phyloP scores from a whole-genome alignment of 352 stramenopile genomes.

The Pythium aquatile region DNA sequence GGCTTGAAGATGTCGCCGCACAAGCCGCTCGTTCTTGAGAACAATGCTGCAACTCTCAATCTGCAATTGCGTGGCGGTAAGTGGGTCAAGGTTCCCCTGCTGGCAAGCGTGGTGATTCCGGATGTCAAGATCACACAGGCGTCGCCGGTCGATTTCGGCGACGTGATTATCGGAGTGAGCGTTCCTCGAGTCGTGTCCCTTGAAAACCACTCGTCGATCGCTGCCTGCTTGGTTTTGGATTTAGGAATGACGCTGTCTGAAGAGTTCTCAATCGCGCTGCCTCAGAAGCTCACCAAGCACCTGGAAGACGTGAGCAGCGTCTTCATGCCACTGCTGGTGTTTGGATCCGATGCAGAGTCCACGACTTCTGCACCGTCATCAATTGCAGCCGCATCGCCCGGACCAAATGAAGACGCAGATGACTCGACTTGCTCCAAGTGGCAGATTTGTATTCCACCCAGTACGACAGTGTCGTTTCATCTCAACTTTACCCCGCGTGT shows the following conservation, averaged over 20 bases:
- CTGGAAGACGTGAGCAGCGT: slow-evolving; percentile 81
- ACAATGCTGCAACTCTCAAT: slow-evolving; percentile 31
- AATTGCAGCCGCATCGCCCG: background rate
- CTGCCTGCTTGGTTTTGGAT: slow-evolving; percentile 77
- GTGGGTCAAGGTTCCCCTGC: slow-evolving; percentile 61
- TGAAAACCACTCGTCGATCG: slow-evolving; percentile 79
- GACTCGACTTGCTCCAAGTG: slow-evolving; percentile 50
- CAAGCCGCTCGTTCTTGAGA: slow-evolving; percentile 49
- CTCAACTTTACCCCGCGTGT: slow-evolving; percentile 67
- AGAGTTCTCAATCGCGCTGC: slow-evolving; percentile 71
- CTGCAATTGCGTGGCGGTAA: slow-evolving; percentile 77
- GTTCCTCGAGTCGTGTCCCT: slow-evolving; percentile 64
- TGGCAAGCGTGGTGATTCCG: slow-evolving; percentile 68
- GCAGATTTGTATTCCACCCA: slow-evolving; percentile 71
- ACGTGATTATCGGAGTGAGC: slow-evolving; percentile 75
- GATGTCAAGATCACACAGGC: slow-evolving; percentile 61
- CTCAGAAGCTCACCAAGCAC: slow-evolving; percentile 42
- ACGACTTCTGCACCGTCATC: background rate
- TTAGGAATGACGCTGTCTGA: slow-evolving; percentile 40
- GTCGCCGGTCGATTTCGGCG: slow-evolving; percentile 62
- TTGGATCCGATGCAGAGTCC: background rate
- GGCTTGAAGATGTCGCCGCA: slow-evolving; percentile 48
- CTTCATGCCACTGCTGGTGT: slow-evolving; percentile 57
- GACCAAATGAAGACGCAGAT: background rate
- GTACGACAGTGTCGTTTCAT: slow-evolving; percentile 66